These are phyloP conservation scores for Euryodendron excelsum DNA, from an alignment of 148 eudicot genomes.

Conservation along the genomic window DNA sequence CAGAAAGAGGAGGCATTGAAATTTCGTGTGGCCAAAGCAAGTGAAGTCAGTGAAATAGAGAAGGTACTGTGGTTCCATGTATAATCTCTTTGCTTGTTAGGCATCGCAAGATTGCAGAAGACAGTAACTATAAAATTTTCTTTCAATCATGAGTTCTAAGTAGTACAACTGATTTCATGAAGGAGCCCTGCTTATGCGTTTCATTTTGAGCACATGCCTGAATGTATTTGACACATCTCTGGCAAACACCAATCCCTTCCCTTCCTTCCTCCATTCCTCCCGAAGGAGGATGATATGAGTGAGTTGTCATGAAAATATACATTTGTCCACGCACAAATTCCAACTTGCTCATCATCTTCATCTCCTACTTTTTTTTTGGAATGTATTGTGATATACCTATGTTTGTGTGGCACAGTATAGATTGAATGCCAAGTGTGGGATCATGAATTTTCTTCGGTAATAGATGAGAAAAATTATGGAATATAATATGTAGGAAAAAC, in stretches of 20 bases:
- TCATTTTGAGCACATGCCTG: not conserved
- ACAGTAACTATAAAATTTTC: not conserved
- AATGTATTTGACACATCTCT: not conserved
- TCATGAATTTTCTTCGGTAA: not conserved
- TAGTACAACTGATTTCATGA: not conserved
- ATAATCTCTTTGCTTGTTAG: not conserved
- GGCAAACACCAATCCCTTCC: not conserved
- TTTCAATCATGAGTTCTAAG: not conserved
- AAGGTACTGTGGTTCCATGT: slow-evolving; percentile 40
- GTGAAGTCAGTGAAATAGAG: slow-evolving; percentile 81
- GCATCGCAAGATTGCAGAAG: not conserved
- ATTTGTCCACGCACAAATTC: not conserved
- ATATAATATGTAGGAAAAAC: not conserved
- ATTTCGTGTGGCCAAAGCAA: slow-evolving; percentile 77
- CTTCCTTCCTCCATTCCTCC: too few relatives aligned
- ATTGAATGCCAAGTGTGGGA: not conserved
- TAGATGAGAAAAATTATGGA: too few relatives aligned
- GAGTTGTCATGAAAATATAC: not conserved
- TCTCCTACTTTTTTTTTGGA: not conserved
- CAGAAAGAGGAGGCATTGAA: slow-evolving; percentile 95
- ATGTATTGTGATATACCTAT: not conserved
- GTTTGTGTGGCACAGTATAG: not conserved
- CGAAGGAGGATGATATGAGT: not conserved
- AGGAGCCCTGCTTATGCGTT: slow-evolving; percentile 1
- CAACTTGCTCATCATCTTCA: not conserved